Base-by-base conservation (phyloP, 441 rosid species). In the Populus trichocarpa region DNA sequence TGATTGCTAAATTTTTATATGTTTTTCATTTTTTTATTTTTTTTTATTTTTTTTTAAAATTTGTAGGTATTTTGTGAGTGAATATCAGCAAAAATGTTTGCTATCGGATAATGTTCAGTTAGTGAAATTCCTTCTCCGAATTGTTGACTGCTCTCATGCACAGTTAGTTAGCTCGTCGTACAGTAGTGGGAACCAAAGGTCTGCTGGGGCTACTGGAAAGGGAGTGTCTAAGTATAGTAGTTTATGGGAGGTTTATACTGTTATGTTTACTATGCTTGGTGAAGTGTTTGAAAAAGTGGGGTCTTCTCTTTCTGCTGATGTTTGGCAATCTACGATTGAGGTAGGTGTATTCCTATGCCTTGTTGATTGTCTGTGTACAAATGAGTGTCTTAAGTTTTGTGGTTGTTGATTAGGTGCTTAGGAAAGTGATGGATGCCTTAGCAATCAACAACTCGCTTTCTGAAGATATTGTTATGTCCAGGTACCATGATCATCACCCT, bases 361-460 rank as follows among this genome's bases (percentile, higher is more conserved):
- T 84, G 50, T 66, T 75, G 38, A 71, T 74, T 75, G 36, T 18
- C 67, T 63, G 50, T 38, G 10, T 68, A 28, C 38, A 20, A 73
- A 26, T 30, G 67, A 53, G 22, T 66, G 22, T 71, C 77, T 74
- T 33, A 10, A 78, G 69, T 57, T 57, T 61, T 64, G 61, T 67
- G 42, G 74, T 7, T 81, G 73, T 70, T 69, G 79, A 61, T 78
- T 82, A 94, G 98, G 94, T 85, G 80, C 81, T 88, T 75, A 85
- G 96, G 82, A 92, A 89, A 87, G 89, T 91, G 81, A 88, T 91
- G 88, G 96, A 94, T 85, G 87, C 83, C 77, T 79, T 92, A 77
- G 91, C 89, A 66, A 85, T 92, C 77, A 90, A 85, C 84, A 83
- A 83, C 75, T 84, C 84, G 81, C 86, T 88, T 74, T 82, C 87